phyloP scores from a whole-genome alignment of 345 rosid species.

The Lagerstroemia speciosa region DNA sequence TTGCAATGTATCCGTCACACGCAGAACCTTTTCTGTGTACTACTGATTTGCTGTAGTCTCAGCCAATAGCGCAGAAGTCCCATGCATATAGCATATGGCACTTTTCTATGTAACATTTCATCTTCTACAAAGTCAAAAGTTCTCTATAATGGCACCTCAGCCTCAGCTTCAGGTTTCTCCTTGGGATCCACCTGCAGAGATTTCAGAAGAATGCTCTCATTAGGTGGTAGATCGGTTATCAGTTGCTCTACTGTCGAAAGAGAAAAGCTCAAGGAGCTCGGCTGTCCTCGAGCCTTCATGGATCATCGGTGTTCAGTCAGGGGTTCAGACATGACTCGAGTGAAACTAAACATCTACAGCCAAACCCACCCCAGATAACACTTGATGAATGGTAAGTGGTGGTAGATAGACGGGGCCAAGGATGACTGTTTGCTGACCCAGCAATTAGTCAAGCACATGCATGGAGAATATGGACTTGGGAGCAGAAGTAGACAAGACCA shows the following conservation, averaged over 20 bases:
- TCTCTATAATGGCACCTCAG: not conserved
- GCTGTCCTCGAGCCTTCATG: too few species aligned
- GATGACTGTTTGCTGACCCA: not conserved
- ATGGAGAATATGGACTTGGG: not conserved
- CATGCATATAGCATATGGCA: not conserved
- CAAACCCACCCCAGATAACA: not conserved
- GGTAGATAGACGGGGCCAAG: not conserved
- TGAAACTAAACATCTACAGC: not conserved
- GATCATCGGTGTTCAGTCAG: not conserved
- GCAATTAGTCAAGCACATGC: not conserved
- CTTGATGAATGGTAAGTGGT: not conserved
- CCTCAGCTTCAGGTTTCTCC: conserved; percentile 4
- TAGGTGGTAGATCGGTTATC: not conserved
- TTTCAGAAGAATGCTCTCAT: not conserved
- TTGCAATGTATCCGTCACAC: not conserved
- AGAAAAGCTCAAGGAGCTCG: not conserved
- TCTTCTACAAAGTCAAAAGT: not conserved
- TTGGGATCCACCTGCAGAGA: conserved; percentile 4
- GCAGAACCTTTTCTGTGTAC: not conserved
- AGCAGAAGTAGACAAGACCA: not conserved
- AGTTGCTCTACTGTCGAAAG: not conserved
- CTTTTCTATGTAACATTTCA: not conserved
- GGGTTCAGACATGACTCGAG: not conserved
- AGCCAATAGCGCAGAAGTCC: not conserved
- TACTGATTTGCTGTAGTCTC: not conserved